Base-by-base conservation (phyloP, 352 stramenopile species). In the Blastocystis sp. region DNA sequence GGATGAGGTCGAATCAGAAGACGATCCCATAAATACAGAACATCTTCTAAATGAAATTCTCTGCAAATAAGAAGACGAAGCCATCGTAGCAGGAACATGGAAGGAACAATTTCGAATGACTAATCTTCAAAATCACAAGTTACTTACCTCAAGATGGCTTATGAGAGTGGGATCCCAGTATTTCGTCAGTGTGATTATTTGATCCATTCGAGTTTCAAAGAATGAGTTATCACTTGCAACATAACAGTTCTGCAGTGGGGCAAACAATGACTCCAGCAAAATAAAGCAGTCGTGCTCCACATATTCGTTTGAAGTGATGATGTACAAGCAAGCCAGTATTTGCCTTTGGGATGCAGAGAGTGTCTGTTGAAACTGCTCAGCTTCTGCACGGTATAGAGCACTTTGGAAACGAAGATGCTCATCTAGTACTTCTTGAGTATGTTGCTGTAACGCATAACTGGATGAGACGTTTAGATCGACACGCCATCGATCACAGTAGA, bases 281-380 rank as follows among this genome's bases (percentile, higher is more conserved):
- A 66, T 37, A 53, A 65, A 85, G 55, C 73, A 85, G 30, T 85
- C 73, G 56, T 85, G 73, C 55, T 85, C 73, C 11, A 85, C 9
- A 50, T 30, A 66, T 43, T 16, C 30, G 4, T 30, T 39, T 16
- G 53, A 47, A 18, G 73, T 85, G 26, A 85, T 39, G 16, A 20
- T 1, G 3, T 20, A 8, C 73, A 85, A 55, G 4, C 16, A 24
- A n/a, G 53, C 73, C 9, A 66, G 13, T 4, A 68, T 20, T 8
- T n/a, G 20, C n/a, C 41, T 50, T 34, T 85, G 73, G n/a, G 59
- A 18, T 1, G 34, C 0, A 50, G n/a, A 50, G 20, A 68, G 73
- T 24, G 20, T 47, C 34, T 39, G 45, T 26, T 24, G 20, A 6
- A 45, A 37, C 43, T 37, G n/a, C 45, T 75, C 66, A 50, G 30